Evolutionary conservation across 768 basidiomycete genomes (phyloP).

Genomic region (Xerocomus brunneocitrinus): DNA sequence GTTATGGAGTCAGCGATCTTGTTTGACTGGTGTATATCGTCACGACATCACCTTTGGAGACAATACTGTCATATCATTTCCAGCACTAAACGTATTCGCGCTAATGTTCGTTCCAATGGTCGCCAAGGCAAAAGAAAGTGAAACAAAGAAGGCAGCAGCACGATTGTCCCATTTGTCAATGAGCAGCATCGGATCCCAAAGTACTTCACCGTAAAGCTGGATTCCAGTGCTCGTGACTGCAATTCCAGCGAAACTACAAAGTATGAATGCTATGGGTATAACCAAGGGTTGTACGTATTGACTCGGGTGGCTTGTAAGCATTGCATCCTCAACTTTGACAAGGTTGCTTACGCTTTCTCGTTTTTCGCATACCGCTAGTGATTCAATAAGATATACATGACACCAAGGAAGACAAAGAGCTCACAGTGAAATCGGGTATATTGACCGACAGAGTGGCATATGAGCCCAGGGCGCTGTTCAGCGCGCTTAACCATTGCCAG

Average conservation of each 20-base stretch:
- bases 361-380: conserved; percentile 65
- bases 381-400: not conserved
- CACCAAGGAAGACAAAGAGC: conserved; percentile 4
- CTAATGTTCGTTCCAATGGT: conserved; percentile 73
- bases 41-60: conserved; percentile 43
- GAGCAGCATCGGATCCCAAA: conserved; percentile 74
- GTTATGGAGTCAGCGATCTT: conserved; percentile 1
- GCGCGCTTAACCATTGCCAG: conserved; percentile 73
- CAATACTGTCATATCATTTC: conserved; percentile 80
- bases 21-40: not conserved
- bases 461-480: conserved; percentile 74
- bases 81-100: conserved; percentile 71
- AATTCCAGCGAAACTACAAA: conserved; percentile 75
- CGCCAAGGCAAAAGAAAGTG: conserved; percentile 67
- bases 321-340: not conserved
- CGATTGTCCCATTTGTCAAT: conserved; percentile 84
- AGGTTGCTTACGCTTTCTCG: conserved; percentile 49
- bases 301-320: conserved; percentile 29
- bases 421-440: conserved; percentile 77
- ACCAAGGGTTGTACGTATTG: conserved; percentile 73
- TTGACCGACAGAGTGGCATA: conserved; percentile 74
- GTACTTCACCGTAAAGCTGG: conserved; percentile 59
- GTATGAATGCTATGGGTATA: conserved; percentile 76
- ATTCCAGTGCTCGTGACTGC: conserved; percentile 75
- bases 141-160: conserved; percentile 78